Evolutionary conservation across 768 basidiomycete genomes (phyloP).

Genomic region (Chalciporus piperatus): DNA sequence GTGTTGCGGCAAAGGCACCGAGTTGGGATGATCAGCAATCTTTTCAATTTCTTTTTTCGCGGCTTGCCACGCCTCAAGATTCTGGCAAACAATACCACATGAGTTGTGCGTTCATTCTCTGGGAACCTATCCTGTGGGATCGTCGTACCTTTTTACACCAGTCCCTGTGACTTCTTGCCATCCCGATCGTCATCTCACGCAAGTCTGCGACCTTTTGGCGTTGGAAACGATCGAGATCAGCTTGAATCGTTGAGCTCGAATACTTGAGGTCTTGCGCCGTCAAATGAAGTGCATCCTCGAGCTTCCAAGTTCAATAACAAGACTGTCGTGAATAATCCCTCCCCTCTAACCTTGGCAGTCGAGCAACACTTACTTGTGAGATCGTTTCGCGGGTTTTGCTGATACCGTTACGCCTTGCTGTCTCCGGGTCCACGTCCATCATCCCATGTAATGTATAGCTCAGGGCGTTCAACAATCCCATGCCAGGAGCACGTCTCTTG

Average conservation of each 20-base stretch:
- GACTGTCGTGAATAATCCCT: slow-evolving; percentile 11
- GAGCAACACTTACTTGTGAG: slow-evolving; percentile 65
- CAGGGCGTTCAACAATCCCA: slow-evolving; percentile 86
- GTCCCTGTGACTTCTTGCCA: slow-evolving; percentile 88
- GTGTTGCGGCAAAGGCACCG: slow-evolving; percentile 41
- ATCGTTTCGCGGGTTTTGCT: slow-evolving; percentile 93
- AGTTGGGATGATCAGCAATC: slow-evolving; percentile 90
- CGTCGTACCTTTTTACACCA: slow-evolving; percentile 91
- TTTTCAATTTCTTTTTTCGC: slow-evolving; percentile 88
- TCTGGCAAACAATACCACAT: slow-evolving; percentile 52
- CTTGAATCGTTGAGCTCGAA: slow-evolving; percentile 93
- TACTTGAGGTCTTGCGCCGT: slow-evolving; percentile 94
- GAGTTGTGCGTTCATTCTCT: slow-evolving; percentile 12
- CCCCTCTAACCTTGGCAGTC: slow-evolving; percentile 4
- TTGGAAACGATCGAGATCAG: slow-evolving; percentile 96
- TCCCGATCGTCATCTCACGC: slow-evolving; percentile 87
- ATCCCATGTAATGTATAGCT: slow-evolving; percentile 95
- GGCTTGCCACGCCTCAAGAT: slow-evolving; percentile 96
- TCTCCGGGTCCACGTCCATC: slow-evolving; percentile 99
- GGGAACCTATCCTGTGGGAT: slow-evolving; percentile 1
- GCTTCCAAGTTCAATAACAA: slow-evolving; percentile 43
- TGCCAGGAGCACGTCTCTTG: slow-evolving; percentile 64
- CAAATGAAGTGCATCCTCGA: slow-evolving; percentile 92
- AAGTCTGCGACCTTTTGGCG: slow-evolving; percentile 97
- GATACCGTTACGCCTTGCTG: slow-evolving; percentile 87